A percentile compares a stretch with the other conserved stretches of the same genome.
phyloP scores from a whole-genome alignment of 192 early-diverging fungal genomes.

The Coemansia nantahalensis region DNA sequence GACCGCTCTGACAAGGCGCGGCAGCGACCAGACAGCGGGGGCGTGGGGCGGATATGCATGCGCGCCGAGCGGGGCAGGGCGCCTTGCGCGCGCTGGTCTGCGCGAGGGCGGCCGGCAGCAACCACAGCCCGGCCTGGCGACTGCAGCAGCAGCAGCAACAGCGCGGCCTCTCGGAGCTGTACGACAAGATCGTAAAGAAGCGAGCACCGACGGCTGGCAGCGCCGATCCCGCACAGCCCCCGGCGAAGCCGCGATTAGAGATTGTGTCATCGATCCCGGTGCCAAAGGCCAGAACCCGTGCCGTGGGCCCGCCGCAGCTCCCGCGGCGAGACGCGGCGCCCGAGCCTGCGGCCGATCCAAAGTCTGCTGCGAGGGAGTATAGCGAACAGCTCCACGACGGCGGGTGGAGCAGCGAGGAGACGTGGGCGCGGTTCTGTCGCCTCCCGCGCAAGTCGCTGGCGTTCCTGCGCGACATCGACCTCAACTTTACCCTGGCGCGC shows the following conservation, averaged over 20 bases:
- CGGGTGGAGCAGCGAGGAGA: constrained; percentile 29
- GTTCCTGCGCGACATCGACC: constrained; percentile 27
- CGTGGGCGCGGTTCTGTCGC: constrained; percentile 22
- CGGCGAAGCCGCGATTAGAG: background rate
- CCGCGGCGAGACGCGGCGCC: no score
- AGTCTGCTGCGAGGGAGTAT: constrained; percentile 9
- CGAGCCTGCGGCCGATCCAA: background rate
- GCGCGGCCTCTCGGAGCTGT: constrained; percentile 31
- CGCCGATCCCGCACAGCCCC: no score
- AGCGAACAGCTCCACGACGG: constrained; percentile 19
- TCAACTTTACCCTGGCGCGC: constrained; percentile 34
- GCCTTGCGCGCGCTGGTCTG: background rate
- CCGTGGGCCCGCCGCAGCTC: no score
- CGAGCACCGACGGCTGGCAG: no score
- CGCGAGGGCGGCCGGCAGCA: background rate
- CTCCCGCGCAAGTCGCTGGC: constrained; percentile 13
- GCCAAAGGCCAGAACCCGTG: no score
- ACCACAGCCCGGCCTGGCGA: background rate
- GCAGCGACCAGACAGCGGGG: no score
- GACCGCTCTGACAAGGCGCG: no score
- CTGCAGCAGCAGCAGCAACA: constrained; percentile 4
- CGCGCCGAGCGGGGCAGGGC: constrained; percentile 2
- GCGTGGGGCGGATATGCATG: background rate
- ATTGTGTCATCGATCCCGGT: constrained; percentile 1
- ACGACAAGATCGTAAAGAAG: constrained; percentile 9